Evolutionary conservation across 345 rosid species (phyloP), one percentile per base, ranked within the genome.

Genomic region (Boechera divaricarpa): DNA sequence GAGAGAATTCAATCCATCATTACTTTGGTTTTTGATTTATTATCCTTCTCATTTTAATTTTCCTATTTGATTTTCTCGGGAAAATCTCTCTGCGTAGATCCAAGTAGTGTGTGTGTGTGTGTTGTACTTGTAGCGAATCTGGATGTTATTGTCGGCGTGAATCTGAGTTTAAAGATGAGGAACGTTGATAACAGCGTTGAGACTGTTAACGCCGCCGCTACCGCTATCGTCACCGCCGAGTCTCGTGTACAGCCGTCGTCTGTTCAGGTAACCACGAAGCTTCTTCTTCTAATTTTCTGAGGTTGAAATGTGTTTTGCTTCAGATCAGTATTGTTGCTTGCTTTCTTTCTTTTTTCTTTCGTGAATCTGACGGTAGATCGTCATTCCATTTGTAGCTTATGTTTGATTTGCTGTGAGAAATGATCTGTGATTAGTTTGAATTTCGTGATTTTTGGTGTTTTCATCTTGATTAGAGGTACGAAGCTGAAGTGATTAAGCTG

Each of bases 201-300:
- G 59, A 93, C 96, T 42, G 84, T 90, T 42, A 91, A 91, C 93
- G 98, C 97, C 73, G 97, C 98, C 47, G 98, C 97, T 55, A 70
- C 96, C 10, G 98, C 98, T 70, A 91, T 91, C 84, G 85, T 90
- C 83, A 82, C 94, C 72, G 96, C 98, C 59, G 96, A 94, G 77
- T 82, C 94, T 12, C 90, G 98, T 5, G 83, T 83, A n/a, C 98
- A 81, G 84, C 98, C 96, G 0, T 31, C 91, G 29, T 26, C 88
- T 26, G 84, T 77, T 16, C 87, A 81, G 92, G 97, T 93, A 80
- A 42, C 21, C 0, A 4, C 28, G 7, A 53, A 58, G 16, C 45
- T 45, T 45, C 51, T 45, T 45, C 56, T 11, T 36, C 2, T 10
- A 2, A 0, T 10, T 31, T 13, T 9, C 7, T 6, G 2, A 3